These are phyloP conservation scores for Hymenoscyphus fructigenus DNA, from an alignment of 2,329 filamentous ascomycete genomes.

Conservation along the genomic window DNA sequence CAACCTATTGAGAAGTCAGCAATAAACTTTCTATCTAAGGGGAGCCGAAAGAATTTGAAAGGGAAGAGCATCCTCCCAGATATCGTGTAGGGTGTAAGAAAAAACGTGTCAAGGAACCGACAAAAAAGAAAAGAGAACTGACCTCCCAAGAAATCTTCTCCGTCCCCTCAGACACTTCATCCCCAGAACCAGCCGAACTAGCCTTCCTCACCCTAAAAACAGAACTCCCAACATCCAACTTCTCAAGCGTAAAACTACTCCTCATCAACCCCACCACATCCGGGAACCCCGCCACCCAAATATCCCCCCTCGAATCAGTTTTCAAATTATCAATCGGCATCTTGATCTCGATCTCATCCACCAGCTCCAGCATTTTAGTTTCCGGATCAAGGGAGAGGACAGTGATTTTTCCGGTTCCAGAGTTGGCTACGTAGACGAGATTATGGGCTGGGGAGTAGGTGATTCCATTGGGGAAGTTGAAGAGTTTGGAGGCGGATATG, in stretches of 20 bases:
- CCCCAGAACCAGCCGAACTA: too few species aligned
- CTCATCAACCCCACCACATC: conserved; percentile 28
- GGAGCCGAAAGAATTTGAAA: too few species aligned
- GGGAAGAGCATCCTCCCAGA: too few species aligned
- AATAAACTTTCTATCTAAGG: neutral
- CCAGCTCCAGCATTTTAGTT: conserved; percentile 13
- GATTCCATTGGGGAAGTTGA: conserved; percentile 37
- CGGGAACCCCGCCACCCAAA: conserved; percentile 35
- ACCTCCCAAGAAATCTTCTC: conserved; percentile 18
- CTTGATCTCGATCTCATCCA: conserved; percentile 30
- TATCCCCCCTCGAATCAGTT: conserved; percentile 35
- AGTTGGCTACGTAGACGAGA: conserved; percentile 34
- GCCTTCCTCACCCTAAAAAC: conserved; percentile 27
- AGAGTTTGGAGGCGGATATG: conserved; percentile 24
- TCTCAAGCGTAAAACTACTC: conserved; percentile 22
- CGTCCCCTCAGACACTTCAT: too few species aligned
- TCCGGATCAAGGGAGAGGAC: conserved; percentile 19
- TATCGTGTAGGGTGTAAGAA: too few species aligned
- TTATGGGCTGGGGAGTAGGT: conserved; percentile 22
- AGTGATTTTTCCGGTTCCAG: conserved; percentile 31
- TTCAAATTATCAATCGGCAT: conserved; percentile 38
- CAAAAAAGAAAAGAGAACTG: neutral
- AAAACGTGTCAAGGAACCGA: neutral
- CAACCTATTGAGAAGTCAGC: conserved; percentile 14
- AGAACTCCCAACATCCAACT: conserved; percentile 18